Evolutionary conservation across 2,329 filamentous ascomycete species (phyloP).

Genomic region (Epichloe festucae): DNA sequence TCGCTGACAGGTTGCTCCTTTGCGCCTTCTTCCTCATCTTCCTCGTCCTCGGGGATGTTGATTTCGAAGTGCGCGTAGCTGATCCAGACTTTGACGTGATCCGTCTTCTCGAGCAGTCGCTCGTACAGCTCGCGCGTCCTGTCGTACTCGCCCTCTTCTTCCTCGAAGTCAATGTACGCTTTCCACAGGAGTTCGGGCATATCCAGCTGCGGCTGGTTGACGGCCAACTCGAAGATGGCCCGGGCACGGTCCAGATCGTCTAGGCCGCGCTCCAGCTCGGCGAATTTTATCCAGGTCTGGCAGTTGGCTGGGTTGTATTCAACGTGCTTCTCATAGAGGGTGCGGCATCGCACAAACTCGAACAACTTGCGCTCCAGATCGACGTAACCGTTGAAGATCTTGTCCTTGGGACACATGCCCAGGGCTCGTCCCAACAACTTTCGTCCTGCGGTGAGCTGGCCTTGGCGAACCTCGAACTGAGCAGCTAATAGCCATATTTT

Average conservation of each 20-base stretch:
- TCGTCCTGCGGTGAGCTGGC: conserved; percentile 64
- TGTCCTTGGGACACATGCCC: conserved; percentile 92
- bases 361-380: conserved; percentile 87
- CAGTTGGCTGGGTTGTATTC: conserved; percentile 84
- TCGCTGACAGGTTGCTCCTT: conserved; percentile 63
- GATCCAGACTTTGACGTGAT: conserved; percentile 98
- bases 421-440: conserved; percentile 85
- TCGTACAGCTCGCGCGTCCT: conserved; percentile 75
- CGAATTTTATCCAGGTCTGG: conserved; percentile 93
- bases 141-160: conserved; percentile 86
- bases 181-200: conserved; percentile 99
- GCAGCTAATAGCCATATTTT: conserved; percentile 93
- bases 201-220: conserved; percentile 70
- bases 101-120: conserved; percentile 82
- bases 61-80: conserved; percentile 98
- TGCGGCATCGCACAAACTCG: conserved; percentile 84
- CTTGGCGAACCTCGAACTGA: conserved; percentile 83
- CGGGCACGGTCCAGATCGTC: conserved; percentile 81
- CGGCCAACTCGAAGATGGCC: conserved; percentile 84
- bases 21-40: conserved; percentile 37
- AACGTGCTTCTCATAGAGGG: conserved; percentile 85
- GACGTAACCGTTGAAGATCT: conserved; percentile 86
- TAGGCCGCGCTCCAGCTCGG: conserved; percentile 80
- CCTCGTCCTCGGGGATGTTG: conserved; percentile 69
- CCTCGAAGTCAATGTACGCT: conserved; percentile 96